Base-by-base conservation (phyloP, 2,329 filamentous ascomycete species). In the Annulohypoxylon truncatum region DNA sequence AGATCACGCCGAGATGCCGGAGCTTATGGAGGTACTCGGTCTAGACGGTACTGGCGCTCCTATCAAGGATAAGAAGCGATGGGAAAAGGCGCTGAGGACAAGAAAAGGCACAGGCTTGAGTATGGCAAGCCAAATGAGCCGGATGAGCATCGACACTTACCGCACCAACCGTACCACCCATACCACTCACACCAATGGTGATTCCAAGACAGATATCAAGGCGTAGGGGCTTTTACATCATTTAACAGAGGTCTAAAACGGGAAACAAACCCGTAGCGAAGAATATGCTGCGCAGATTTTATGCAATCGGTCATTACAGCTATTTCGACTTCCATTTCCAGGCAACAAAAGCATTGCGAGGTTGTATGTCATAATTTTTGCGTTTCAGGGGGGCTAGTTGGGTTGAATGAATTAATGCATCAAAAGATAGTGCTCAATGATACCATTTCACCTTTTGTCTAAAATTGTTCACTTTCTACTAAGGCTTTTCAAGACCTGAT, bases 1-100 rank as follows among this genome's bases (percentile, higher is more conserved):
- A 51, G 92, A 94, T 71, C 93, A 96, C 75, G 86, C 87, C 1
- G 92, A 94, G 81, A 82, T 94, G 1, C 83, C 84, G 0, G 89
- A 90, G 76, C 73, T 94, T 59, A 86, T 88, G 79, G 82, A 86
- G 71, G 77, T 92, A 10, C 76, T 93, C 47, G 89, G 89, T 0
- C 72, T 90, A 4, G 81, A 85, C 51, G 82, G 79, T 8, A 68
- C 67, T 13, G 77, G 75, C 3, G 67, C 55, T 3, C 70, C 79
- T 0, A 79, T 77, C 38, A 77, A 78, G 54, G 79, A 83, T 51
- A 71, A 73, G 64, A 82, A 82, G 74, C 74, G 80, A 47, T 86
- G 83, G 83, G 73, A 74, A n/a, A 80, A 78, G 69, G 84, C 84
- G 2, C 64, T 85, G 9, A 70, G 76, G 63, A 75, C 78, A 64